A percentile compares a stretch with the other conserved stretches of the same genome.
Evolutionary conservation across 192 early-diverging fungal species (phyloP).

Genomic region (Coemansia sp.): DNA sequence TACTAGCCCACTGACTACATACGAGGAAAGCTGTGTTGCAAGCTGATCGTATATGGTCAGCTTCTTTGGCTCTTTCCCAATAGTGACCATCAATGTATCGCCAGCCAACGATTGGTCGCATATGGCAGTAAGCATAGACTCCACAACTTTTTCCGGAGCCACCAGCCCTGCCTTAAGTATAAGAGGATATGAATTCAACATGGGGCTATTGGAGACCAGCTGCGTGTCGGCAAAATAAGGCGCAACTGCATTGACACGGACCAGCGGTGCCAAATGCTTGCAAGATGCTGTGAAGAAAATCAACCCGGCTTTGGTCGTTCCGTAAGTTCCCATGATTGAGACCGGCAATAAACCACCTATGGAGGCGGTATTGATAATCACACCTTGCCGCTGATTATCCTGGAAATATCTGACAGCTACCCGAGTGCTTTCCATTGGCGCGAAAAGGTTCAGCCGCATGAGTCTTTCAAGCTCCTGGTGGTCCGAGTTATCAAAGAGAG

Average conservation of each 20-base stretch:
- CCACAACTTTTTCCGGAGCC: constrained; percentile 53
- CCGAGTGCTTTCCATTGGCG: constrained; percentile 71
- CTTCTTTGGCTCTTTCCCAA: constrained; percentile 28
- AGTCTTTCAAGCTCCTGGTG: constrained; percentile 57
- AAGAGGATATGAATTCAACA: constrained; percentile 31
- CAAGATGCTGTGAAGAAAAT: constrained; percentile 59
- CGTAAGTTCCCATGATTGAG: constrained; percentile 66
- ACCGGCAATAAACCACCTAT: constrained; percentile 63
- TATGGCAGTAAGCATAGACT: constrained; percentile 58
- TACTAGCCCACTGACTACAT: constrained; percentile 30
- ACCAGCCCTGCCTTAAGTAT: constrained; percentile 35
- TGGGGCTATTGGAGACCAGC: constrained; percentile 45
- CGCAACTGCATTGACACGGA: constrained; percentile 66
- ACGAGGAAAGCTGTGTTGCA: constrained; percentile 26
- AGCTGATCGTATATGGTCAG: constrained; percentile 34
- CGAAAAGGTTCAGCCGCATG: constrained; percentile 69
- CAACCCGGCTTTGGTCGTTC: constrained; percentile 73
- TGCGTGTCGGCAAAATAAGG: constrained; percentile 60
- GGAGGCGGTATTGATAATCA: constrained; percentile 73
- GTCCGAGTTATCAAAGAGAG: constrained; percentile 53
- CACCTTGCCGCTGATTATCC: constrained; percentile 50
- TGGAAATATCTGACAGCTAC: constrained; percentile 65
- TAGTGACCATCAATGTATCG: constrained; percentile 52
- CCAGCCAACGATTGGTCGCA: constrained; percentile 55
- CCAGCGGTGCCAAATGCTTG: constrained; percentile 37